Percentiles rank a stretch among this genome's conserved stretches.
phyloP scores from a whole-genome alignment of 169 alveolate genomes.

The Blepharisma undulans region DNA sequence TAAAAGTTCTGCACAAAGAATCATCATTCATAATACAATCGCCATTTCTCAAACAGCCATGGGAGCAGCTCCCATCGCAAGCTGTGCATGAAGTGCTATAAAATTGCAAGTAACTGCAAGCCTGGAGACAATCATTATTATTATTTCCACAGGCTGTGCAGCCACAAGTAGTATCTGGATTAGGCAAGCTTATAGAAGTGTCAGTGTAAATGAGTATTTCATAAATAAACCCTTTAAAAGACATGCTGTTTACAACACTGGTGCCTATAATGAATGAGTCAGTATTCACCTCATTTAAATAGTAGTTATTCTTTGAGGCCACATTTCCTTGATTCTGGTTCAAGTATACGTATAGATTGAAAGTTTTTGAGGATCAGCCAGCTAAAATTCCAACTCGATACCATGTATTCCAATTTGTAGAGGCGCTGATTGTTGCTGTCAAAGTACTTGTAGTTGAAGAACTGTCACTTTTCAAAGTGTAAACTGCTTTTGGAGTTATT shows the following conservation, averaged over 20 bases:
- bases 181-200: background rate
- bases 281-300: background rate
- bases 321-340: too few relatives aligned
- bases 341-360: background rate
- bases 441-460: background rate
- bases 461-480: background rate
- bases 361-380: background rate
- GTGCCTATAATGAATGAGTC: background rate
- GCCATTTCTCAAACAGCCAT: background rate
- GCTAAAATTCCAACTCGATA: background rate
- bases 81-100: background rate
- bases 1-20: background rate
- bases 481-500: background rate
- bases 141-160: background rate
- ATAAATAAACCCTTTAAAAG: conserved; percentile 8
- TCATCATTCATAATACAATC: background rate
- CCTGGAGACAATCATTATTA: background rate
- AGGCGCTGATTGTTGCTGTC: background rate
- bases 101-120: background rate
- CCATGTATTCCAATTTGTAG: background rate
- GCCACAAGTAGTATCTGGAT: background rate
- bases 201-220: background rate
- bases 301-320: background rate
- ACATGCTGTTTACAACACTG: background rate
- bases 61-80: background rate